These are phyloP conservation scores for Saccharomycopsis amapae DNA, from an alignment of 805 yeast genomes.

Conservation along the genomic window DNA sequence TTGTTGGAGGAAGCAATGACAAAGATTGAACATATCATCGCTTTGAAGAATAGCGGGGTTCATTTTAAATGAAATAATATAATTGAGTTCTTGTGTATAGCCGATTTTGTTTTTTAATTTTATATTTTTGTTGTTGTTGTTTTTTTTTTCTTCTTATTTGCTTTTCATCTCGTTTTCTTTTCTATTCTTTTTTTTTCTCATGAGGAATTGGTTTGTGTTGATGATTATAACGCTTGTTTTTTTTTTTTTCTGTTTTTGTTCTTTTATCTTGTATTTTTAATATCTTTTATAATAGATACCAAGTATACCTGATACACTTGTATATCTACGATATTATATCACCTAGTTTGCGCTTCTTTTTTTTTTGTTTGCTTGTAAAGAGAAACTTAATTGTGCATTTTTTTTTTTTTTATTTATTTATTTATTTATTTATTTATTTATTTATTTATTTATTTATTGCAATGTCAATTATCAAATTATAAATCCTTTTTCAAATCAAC, in stretches of 20 bases:
- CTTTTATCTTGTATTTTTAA: no score
- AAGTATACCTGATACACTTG: no score
- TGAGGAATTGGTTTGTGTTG: no score
- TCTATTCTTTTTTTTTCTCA: neutral
- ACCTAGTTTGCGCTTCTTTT: neutral
- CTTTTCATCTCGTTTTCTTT: neutral
- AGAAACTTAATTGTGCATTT: no score
- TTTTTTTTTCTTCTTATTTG: neutral
- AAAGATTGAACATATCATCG: constrained; percentile 54
- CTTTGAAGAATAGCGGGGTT: constrained; percentile 13
- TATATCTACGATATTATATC: no score
- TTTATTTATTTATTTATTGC: neutral
- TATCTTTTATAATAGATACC: no score
- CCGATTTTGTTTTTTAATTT: neutral
- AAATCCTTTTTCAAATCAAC: constrained; percentile 9
- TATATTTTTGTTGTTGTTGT: neutral
- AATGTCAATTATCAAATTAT: no score
- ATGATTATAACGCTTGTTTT: no score
- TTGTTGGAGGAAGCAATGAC: constrained; percentile 73
- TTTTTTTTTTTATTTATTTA: no score
- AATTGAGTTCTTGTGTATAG: neutral
- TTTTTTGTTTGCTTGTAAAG: neutral
- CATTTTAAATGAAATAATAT: neutral
- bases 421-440: neutral
- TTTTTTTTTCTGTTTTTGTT: no score